A percentile compares a stretch with the other conserved stretches of the same genome.
phyloP scores from a whole-genome alignment of 805 yeast genomes.

The Saccharomycopsis sp. region DNA sequence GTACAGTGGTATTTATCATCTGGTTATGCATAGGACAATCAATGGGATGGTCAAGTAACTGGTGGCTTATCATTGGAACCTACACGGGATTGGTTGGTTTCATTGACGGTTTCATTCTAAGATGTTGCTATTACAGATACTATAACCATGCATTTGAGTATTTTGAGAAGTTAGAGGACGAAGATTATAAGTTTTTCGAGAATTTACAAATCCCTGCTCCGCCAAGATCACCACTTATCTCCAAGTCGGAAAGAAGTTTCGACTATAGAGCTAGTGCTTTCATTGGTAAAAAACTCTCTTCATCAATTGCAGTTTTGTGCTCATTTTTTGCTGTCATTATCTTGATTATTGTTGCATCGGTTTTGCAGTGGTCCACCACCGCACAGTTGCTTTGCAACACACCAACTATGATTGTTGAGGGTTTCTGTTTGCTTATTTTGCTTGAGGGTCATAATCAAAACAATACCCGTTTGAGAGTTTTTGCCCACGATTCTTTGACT shows the following conservation, averaged over 20 bases:
- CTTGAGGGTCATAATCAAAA: conserved; percentile 32
- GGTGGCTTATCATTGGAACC: conserved; percentile 44
- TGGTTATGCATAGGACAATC: conserved; percentile 35
- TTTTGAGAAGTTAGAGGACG: conserved; percentile 27
- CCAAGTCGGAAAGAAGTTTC: conserved; percentile 17
- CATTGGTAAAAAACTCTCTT: conserved; percentile 30
- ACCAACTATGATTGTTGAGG: conserved; percentile 40
- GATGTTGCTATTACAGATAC: conserved; percentile 32
- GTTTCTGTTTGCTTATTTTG: conserved; percentile 33
- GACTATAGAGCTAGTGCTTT: conserved; percentile 23
- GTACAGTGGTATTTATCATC: conserved; percentile 29
- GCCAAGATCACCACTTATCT: conserved; percentile 7
- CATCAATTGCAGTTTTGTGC: conserved; percentile 28
- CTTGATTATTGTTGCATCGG: conserved; percentile 30
- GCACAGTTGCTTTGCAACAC: conserved; percentile 37
- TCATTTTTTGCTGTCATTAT: conserved; percentile 28
- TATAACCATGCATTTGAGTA: conserved; percentile 23
- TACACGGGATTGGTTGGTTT: conserved; percentile 40
- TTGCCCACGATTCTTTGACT: conserved; percentile 7
- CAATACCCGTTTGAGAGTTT: conserved; percentile 5
- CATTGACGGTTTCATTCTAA: conserved; percentile 36
- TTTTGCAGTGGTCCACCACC: conserved; percentile 33
- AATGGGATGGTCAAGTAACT: conserved; percentile 33
- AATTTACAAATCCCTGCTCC: conserved; percentile 24
- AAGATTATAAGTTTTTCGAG: conserved; percentile 30